Evolutionary conservation across 2,329 filamentous ascomycete species (phyloP).

Genomic region (Aspergillus ochraceus): DNA sequence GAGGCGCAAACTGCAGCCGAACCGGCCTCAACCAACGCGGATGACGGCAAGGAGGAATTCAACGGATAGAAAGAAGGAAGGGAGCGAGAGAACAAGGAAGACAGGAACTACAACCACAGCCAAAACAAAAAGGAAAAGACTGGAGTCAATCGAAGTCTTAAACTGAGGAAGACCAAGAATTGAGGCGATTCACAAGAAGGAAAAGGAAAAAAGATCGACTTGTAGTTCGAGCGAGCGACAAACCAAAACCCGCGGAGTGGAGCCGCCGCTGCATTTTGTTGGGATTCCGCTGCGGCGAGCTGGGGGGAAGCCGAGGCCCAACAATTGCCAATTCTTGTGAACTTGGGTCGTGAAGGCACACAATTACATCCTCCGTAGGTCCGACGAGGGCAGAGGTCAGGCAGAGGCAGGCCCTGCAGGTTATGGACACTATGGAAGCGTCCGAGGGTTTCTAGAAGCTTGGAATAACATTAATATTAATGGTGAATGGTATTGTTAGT

Average conservation of each 20-base stretch:
- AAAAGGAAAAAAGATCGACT: neutral
- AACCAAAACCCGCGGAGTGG: conserved; percentile 8
- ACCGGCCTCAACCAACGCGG: neutral
- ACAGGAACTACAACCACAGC: neutral
- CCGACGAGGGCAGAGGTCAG: too few species aligned
- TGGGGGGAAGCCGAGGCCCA: conserved; percentile 9
- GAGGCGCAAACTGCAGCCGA: neutral
- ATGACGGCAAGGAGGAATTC: neutral
- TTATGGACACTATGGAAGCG: too few species aligned
- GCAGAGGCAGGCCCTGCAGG: too few species aligned
- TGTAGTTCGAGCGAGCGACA: neutral
- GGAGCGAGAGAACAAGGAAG: neutral
- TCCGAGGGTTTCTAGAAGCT: neutral
- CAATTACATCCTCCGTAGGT: neutral
- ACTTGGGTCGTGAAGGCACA: neutral
- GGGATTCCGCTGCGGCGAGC: conserved; percentile 7
- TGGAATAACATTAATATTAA: neutral
- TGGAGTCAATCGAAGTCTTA: neutral
- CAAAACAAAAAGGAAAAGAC: neutral
- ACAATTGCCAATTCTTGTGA: neutral
- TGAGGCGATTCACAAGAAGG: neutral
- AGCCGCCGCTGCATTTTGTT: conserved; percentile 14
- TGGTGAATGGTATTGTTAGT: neutral
- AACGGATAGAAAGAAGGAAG: neutral
- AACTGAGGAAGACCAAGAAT: neutral